Percentiles rank a stretch among this genome's conserved stretches.
phyloP scores from a whole-genome alignment of 176 grass and related monocot genomes.

The Oryza brachyantha region DNA sequence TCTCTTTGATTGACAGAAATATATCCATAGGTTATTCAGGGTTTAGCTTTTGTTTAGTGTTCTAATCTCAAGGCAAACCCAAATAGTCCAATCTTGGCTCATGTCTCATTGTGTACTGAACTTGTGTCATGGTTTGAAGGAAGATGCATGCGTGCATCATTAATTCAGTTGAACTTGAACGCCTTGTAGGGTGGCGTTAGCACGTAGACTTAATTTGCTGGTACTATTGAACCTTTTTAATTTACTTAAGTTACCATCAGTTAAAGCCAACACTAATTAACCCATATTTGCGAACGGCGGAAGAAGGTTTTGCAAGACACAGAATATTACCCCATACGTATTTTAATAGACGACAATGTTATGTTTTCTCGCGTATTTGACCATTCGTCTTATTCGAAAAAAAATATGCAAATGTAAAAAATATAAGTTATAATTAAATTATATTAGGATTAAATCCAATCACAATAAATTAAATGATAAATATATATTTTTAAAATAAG shows the following conservation, averaged over 20 bases:
- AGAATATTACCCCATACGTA: too few species aligned
- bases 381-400: too few species aligned
- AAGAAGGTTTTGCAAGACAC: too few species aligned
- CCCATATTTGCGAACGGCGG: not conserved
- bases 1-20: slow-evolving; percentile 30
- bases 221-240: not conserved
- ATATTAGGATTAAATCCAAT: too few species aligned
- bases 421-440: too few species aligned
- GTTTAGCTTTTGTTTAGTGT: slow-evolving; percentile 8
- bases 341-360: too few species aligned
- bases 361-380: too few species aligned
- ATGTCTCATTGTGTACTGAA: not conserved
- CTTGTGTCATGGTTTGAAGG: not conserved
- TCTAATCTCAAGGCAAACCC: slow-evolving; percentile 10
- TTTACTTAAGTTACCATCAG: too few species aligned
- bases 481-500: too few species aligned
- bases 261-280: not conserved
- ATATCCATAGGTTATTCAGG: slow-evolving; percentile 4
- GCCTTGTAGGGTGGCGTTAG: too few species aligned
- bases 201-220: not conserved
- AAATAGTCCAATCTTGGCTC: slow-evolving; percentile 22
- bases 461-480: too few species aligned
- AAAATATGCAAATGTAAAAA: too few species aligned
- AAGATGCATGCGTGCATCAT: not conserved
- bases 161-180: not conserved